These are phyloP conservation scores for Coemansia sp. DNA, from an alignment of 192 early-diverging fungal genomes.

Conservation along the genomic window DNA sequence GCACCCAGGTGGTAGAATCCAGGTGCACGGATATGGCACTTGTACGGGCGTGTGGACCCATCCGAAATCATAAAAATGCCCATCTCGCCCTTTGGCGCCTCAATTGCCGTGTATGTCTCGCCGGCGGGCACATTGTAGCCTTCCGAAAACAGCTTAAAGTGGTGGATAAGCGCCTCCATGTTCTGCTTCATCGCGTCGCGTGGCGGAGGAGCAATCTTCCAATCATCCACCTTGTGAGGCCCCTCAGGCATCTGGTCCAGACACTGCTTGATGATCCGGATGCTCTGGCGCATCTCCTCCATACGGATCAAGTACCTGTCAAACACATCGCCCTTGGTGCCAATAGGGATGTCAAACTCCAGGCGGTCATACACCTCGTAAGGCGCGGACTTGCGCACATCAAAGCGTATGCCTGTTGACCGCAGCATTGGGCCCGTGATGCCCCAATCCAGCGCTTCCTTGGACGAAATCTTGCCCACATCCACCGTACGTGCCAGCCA, in stretches of 20 bases:
- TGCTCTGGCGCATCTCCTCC: conserved; percentile 97
- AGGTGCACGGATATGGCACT: conserved; percentile 96
- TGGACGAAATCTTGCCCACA: conserved; percentile 80
- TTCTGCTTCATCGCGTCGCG: conserved; percentile 95
- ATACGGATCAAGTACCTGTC: conserved; percentile 96
- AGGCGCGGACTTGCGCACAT: conserved; percentile 88
- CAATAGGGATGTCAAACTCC: conserved; percentile 97
- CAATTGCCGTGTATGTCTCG: conserved; percentile 96
- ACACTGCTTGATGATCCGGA: conserved; percentile 94
- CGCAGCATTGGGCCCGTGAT: conserved; percentile 96
- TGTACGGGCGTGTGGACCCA: conserved; percentile 92
- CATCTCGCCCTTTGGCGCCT: conserved; percentile 99
- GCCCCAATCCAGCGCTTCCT: conserved; percentile 87
- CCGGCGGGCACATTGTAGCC: conserved; percentile 95
- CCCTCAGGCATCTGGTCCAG: conserved; percentile 95
- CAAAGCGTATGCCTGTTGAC: conserved; percentile 89
- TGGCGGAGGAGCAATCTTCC: conserved; percentile 93
- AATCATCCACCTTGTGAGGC: conserved; percentile 91
- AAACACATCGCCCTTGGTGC: conserved; percentile 92
- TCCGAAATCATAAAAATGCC: conserved; percentile 93
- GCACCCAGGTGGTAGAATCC: conserved; percentile 92
- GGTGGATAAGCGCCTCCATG: conserved; percentile 99
- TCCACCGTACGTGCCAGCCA: conserved; percentile 88
- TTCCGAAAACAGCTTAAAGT: conserved; percentile 99
- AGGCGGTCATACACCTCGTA: conserved; percentile 95